Conservation (phyloP, 2,329 filamentous ascomycete genomes). For the Stachybotrys chartarum region DNA sequence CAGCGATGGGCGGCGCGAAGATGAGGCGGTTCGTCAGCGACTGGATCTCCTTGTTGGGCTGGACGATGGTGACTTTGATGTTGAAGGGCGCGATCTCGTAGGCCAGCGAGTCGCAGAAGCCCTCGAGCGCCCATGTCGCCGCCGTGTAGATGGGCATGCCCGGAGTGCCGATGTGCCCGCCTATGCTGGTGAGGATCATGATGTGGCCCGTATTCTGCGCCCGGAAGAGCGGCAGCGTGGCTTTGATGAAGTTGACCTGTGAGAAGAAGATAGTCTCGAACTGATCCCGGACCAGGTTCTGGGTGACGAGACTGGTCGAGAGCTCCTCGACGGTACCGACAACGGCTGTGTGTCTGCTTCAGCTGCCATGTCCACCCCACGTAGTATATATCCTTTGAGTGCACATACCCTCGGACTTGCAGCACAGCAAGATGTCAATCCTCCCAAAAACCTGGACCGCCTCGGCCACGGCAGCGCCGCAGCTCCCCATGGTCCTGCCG, state of each 20-base stretch:
- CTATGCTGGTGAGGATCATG: conserved; percentile 81
- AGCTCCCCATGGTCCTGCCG: conserved; percentile 58
- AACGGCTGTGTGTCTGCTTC: conserved; percentile 48
- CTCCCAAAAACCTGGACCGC: conserved; percentile 77
- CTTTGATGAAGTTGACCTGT: conserved; percentile 92
- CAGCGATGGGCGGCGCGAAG: conserved; percentile 70
- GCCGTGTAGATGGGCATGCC: conserved; percentile 88
- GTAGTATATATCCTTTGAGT: conserved; percentile 3
- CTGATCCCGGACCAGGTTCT: conserved; percentile 78
- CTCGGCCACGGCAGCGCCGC: conserved; percentile 80
- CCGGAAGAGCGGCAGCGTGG: conserved; percentile 72
- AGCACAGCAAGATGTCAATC: conserved; percentile 86
- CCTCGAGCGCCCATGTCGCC: conserved; percentile 90
- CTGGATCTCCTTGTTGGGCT: conserved; percentile 89
- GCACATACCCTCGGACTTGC: conserved; percentile 69
- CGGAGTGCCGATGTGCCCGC: conserved; percentile 86
- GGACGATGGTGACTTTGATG: conserved; percentile 90
- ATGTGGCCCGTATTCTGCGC: conserved; percentile 80
- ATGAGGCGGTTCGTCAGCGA: conserved; percentile 81
- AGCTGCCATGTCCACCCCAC: neutral
- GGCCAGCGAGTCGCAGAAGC: conserved; percentile 89
- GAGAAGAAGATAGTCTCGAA: conserved; percentile 95
- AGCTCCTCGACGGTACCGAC: conserved; percentile 90
- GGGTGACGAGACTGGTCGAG: conserved; percentile 62
- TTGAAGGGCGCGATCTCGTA: conserved; percentile 98